Evolutionary conservation across 1,139 yeast species (phyloP).

Genomic region (Lodderomyces jiufengensis): DNA sequence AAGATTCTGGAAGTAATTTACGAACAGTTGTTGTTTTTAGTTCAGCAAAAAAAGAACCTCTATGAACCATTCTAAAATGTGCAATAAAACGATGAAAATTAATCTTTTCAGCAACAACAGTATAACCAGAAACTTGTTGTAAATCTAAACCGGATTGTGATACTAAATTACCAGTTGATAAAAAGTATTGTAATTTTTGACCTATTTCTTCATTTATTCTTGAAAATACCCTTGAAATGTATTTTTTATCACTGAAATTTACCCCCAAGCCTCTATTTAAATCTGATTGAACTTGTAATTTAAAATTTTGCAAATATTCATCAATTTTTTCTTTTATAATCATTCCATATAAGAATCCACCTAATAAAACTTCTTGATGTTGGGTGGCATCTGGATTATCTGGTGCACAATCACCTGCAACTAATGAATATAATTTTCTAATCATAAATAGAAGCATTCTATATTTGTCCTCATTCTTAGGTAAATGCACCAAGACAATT

Average conservation of each 20-base stretch:
- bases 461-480: slow-evolving; percentile 72
- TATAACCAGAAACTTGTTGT: slow-evolving; percentile 97
- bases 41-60: slow-evolving; percentile 99
- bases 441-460: slow-evolving; percentile 88
- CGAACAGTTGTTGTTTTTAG: slow-evolving; percentile 96
- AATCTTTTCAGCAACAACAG: slow-evolving; percentile 97
- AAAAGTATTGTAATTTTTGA: slow-evolving; percentile 86
- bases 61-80: slow-evolving; percentile 98
- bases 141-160: slow-evolving; percentile 96
- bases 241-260: slow-evolving; percentile 78
- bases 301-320: slow-evolving; percentile 76
- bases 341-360: slow-evolving; percentile 97
- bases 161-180: slow-evolving; percentile 95
- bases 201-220: slow-evolving; percentile 93
- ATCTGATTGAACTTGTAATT: slow-evolving; percentile 74
- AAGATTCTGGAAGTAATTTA: slow-evolving; percentile 92
- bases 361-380: slow-evolving; percentile 93
- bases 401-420: slow-evolving; percentile 94
- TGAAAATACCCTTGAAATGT: slow-evolving; percentile 73
- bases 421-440: slow-evolving; percentile 88
- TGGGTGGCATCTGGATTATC: slow-evolving; percentile 99
- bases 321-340: slow-evolving; percentile 94
- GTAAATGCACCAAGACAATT: slow-evolving; percentile 86
- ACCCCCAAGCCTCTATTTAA: slow-evolving; percentile 78
- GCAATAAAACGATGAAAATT: slow-evolving; percentile 95